Evolutionary conservation across 1,284 basidiomycete species (phyloP).

Genomic region (Schizophyllum commune): DNA sequence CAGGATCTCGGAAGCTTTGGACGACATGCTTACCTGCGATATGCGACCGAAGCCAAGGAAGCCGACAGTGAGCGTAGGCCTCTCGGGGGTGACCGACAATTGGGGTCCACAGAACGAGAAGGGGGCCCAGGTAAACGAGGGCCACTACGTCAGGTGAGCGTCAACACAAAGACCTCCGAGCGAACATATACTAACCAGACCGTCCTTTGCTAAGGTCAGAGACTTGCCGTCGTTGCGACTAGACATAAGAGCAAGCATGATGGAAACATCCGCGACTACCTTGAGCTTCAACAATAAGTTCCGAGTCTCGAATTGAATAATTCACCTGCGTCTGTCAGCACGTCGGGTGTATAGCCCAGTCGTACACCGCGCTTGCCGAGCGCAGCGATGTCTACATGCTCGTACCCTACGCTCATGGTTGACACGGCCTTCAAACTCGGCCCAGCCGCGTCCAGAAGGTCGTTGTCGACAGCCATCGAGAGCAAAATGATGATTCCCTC

Average conservation of each 20-base stretch:
- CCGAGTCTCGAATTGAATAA: neutral
- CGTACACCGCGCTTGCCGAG: conserved; percentile 62
- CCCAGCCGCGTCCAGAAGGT: conserved; percentile 69
- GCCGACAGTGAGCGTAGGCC: conserved; percentile 63
- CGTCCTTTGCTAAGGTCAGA: conserved; percentile 57
- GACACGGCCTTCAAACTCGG: conserved; percentile 71
- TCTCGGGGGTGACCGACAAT: conserved; percentile 46
- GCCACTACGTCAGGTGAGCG: conserved; percentile 36
- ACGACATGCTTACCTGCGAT: conserved; percentile 37
- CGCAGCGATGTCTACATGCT: conserved; percentile 69
- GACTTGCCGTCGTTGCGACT: conserved; percentile 68
- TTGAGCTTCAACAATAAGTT: neutral
- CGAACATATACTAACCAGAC: conserved; percentile 38
- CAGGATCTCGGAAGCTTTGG: neutral
- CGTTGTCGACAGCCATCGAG: conserved; percentile 54
- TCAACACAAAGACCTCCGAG: neutral
- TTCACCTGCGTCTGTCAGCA: conserved; percentile 81
- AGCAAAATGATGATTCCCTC: conserved; percentile 63
- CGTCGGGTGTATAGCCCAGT: conserved; percentile 88
- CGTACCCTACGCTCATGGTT: conserved; percentile 87
- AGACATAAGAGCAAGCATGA: conserved; percentile 91
- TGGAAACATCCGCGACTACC: conserved; percentile 77
- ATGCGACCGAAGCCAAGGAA: conserved; percentile 95
- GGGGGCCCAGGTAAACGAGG: conserved; percentile 69
- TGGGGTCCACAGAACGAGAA: conserved; percentile 77